Conservation (phyloP, 2,329 filamentous ascomycete species). For the Elsinoe batatas region DNA sequence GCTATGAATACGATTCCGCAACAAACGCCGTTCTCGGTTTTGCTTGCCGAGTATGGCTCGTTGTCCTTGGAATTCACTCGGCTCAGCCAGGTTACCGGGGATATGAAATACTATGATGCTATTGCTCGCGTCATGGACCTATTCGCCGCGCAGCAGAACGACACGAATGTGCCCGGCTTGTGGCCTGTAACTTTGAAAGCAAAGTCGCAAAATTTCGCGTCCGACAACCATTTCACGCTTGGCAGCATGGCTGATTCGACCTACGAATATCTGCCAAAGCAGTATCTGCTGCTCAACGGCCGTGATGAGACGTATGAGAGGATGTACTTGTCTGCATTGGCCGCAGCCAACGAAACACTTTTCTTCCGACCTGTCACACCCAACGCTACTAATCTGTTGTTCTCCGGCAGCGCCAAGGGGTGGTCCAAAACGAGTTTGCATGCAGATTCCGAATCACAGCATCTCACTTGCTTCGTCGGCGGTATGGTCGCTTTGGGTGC, state of each 20-base stretch:
- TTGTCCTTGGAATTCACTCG: slow-evolving; percentile 54
- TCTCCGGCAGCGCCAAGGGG: slow-evolving; percentile 39
- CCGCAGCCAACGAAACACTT: slow-evolving; percentile 39
- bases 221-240: slow-evolving; percentile 24
- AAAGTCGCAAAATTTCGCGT: slow-evolving; percentile 24
- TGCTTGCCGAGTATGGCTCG: slow-evolving; percentile 48
- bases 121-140: slow-evolving; percentile 48
- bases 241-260: slow-evolving; percentile 27
- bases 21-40: slow-evolving; percentile 24
- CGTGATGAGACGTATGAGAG: slow-evolving; percentile 31
- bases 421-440: slow-evolving; percentile 15
- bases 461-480: slow-evolving; percentile 61
- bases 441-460: slow-evolving; percentile 40
- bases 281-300: slow-evolving; percentile 22
- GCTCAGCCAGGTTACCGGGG: slow-evolving; percentile 52
- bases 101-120: slow-evolving; percentile 53
- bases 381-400: slow-evolving; percentile 35
- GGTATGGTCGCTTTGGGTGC: slow-evolving; percentile 61
- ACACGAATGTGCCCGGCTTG: slow-evolving; percentile 50
- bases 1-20: slow-evolving; percentile 20
- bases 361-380: slow-evolving; percentile 36
- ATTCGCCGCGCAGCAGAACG: slow-evolving; percentile 45
- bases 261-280: slow-evolving; percentile 28
- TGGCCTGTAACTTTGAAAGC: slow-evolving; percentile 50
- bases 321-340: slow-evolving; percentile 40